Evolutionary conservation across 805 yeast genomes (phyloP), one percentile per base, ranked within the genome.

Genomic region (Brettanomyces custersianus): DNA sequence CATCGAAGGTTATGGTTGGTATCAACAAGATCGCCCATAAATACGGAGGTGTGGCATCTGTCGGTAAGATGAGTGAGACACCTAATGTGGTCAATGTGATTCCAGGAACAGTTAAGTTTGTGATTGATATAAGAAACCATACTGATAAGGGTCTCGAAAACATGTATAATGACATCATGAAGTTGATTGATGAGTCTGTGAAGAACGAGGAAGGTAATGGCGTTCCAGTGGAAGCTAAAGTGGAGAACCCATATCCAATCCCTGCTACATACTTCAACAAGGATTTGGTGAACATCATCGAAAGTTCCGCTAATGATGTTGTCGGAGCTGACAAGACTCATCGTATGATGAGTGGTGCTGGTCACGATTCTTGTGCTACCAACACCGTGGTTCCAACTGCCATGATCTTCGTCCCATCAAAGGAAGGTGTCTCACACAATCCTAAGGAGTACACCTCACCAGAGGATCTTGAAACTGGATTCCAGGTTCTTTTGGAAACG

Each of bases 351-450:
- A 70, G 79, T 44, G 85, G 87, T 15, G 84, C 85, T 4, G 84
- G 82, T 11, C 87, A 79, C 44, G 87, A 79, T 49, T 73, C 81
- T 5, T 75, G 83, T 44, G 64, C 70, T 23, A 72, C 80, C 2
- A 63, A 71, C 4, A 47, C 59, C 8, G 60, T 64, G 29, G 68
- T 71, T 29, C 86, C 87, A 24, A 78, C 86, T 0, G 70, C 82
- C 2, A 79, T 79, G 84, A 70, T 79, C 24, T 79, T 79, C 50
- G 73, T 78, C 46, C 85, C 87, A 4, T 69, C 78, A 17, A 68
- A 60, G 43, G 78, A 73, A 46, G 85, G 85, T 13, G 62, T 77
- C 26, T 67, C 77, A 21, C 86, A 79, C 52, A 76, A 74, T 52
- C 79, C 77, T 10, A 71, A 65, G 38, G 86, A 79, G 46, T 77